Evolutionary conservation across 1,139 yeast species (phyloP).

Genomic region (Debaryomycetaceae sp.): DNA sequence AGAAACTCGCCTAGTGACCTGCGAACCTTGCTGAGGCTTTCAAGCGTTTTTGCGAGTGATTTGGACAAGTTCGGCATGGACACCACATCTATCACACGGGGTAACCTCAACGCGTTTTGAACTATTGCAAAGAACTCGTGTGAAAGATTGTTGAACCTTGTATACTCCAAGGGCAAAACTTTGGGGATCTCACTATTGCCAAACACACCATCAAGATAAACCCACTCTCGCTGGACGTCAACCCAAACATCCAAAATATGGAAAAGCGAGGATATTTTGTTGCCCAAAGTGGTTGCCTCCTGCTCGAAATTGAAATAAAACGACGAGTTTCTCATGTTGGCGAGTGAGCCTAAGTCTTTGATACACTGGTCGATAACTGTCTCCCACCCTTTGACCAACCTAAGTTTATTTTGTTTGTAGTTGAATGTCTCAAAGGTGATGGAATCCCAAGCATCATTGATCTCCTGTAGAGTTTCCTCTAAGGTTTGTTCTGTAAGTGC

Average conservation of each 20-base stretch:
- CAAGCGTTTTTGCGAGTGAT: constrained; percentile 49
- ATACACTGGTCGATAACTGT: constrained; percentile 53
- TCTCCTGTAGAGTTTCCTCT: constrained; percentile 49
- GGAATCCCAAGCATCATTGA: constrained; percentile 47
- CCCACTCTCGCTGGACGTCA: constrained; percentile 88
- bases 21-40: constrained; percentile 54
- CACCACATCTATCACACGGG: constrained; percentile 55
- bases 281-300: constrained; percentile 53
- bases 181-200: constrained; percentile 51
- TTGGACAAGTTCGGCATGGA: constrained; percentile 47
- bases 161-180: constrained; percentile 65
- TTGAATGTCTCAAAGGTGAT: constrained; percentile 52
- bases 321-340: constrained; percentile 71
- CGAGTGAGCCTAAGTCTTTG: constrained; percentile 58
- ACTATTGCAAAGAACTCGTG: constrained; percentile 54
- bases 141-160: constrained; percentile 63
- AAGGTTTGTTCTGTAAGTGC: constrained; percentile 75
- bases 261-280: constrained; percentile 47
- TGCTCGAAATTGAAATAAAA: constrained; percentile 60
- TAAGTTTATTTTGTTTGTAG: constrained; percentile 44
- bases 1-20: constrained; percentile 73
- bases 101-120: constrained; percentile 46
- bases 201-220: constrained; percentile 78
- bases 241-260: constrained; percentile 67
- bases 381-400: constrained; percentile 70